phyloP scores from a whole-genome alignment of 2,329 filamentous ascomycete species.

The Trichoderma guizhouense region DNA sequence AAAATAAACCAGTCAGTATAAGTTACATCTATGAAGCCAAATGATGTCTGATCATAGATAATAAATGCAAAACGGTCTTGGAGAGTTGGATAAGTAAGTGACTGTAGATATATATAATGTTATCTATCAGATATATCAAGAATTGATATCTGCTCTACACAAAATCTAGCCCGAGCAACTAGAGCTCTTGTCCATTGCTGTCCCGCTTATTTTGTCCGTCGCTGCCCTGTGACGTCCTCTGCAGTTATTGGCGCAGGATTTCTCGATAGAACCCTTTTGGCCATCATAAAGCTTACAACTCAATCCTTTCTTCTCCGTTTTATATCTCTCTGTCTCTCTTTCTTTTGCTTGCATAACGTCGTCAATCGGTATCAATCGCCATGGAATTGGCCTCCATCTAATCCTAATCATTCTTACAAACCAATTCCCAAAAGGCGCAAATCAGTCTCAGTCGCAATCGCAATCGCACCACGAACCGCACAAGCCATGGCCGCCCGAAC shows the following conservation, averaged over 20 bases:
- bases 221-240: not conserved
- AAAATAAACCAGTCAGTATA: not conserved
- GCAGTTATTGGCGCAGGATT: not conserved
- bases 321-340: not conserved
- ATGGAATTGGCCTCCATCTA: not conserved
- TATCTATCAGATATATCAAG: not conserved
- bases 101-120: too few species aligned
- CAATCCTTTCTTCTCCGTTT: not conserved
- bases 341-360: not conserved
- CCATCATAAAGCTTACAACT: not conserved
- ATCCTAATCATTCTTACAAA: not conserved
- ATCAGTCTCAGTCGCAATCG: not conserved
- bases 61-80: not conserved
- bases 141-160: not conserved
- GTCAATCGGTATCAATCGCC: not conserved
- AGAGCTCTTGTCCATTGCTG: not conserved
- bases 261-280: not conserved
- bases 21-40: not conserved
- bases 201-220: not conserved
- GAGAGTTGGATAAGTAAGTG: not conserved
- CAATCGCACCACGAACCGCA: not conserved
- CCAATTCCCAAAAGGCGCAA: not conserved
- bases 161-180: accelerated
- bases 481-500: slow-evolving; percentile 19
- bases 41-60: not conserved